phyloP scores from a whole-genome alignment of 208 protist genomes.

The Leishmania tropica region DNA sequence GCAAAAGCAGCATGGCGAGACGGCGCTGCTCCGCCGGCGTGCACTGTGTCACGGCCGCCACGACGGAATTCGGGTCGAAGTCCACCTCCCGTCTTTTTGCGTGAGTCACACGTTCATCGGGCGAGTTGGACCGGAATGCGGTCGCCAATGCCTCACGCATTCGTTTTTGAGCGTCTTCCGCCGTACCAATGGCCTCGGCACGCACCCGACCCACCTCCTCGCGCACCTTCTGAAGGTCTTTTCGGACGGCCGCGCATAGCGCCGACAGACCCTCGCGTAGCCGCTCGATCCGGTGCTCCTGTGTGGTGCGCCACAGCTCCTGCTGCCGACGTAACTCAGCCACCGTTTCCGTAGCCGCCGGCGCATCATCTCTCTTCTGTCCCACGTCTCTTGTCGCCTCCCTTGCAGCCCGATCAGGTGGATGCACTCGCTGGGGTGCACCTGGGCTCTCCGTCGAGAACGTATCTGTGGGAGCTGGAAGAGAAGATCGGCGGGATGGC shows the following conservation, averaged over 20 bases:
- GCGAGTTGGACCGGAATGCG: neutral
- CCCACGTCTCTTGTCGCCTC: neutral
- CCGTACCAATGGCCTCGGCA: neutral
- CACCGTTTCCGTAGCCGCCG: neutral
- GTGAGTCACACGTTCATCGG: neutral
- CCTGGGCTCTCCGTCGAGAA: neutral
- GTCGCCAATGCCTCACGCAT: neutral
- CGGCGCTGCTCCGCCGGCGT: slow-evolving; percentile 24
- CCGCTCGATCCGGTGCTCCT: slow-evolving; percentile 26
- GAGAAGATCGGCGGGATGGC: neutral
- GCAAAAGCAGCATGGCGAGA: slow-evolving; percentile 26
- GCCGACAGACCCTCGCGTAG: slow-evolving; percentile 66
- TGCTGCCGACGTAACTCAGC: slow-evolving; percentile 9
- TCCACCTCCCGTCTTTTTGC: slow-evolving; percentile 1
- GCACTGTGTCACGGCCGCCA: slow-evolving; percentile 27
- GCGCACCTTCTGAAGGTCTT: slow-evolving; percentile 55
- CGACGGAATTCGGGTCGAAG: slow-evolving; percentile 5
- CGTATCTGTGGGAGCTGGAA: neutral
- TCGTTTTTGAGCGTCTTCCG: neutral
- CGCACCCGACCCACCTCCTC: slow-evolving; percentile 16
- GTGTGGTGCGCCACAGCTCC: slow-evolving; percentile 12
- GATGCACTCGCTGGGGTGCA: slow-evolving; percentile 1
- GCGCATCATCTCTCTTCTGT: neutral
- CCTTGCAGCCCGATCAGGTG: neutral
- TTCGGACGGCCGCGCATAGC: slow-evolving; percentile 65